Evolutionary conservation across 257 asterid genomes (phyloP).

Genomic region (Gynochthodes officinalis): DNA sequence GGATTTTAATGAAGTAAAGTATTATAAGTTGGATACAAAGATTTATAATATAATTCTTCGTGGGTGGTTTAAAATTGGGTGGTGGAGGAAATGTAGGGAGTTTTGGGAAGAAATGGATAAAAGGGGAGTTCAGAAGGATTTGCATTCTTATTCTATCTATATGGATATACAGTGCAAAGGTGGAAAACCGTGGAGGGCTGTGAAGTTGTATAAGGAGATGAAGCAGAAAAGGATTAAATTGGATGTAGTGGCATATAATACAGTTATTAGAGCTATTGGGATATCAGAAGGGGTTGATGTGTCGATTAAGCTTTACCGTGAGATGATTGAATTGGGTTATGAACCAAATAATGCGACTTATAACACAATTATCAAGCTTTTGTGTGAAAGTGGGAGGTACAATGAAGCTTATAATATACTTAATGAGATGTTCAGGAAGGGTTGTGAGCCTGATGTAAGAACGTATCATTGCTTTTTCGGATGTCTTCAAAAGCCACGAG

Average conservation of each 20-base stretch:
- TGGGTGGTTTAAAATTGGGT: constrained; percentile 76
- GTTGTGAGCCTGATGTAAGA: constrained; percentile 57
- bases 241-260: constrained; percentile 80
- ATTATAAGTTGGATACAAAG: constrained; percentile 45
- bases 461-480: constrained; percentile 72
- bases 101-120: constrained; percentile 93
- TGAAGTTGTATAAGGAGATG: constrained; percentile 82
- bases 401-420: constrained; percentile 60
- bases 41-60: constrained; percentile 71
- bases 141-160: constrained; percentile 73
- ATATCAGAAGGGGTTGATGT: constrained; percentile 71
- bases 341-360: constrained; percentile 65
- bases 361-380: constrained; percentile 70
- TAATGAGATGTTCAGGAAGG: constrained; percentile 55
- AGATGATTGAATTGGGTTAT: constrained; percentile 75
- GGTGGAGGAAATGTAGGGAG: constrained; percentile 87
- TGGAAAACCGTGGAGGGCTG: constrained; percentile 84
- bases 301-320: constrained; percentile 59
- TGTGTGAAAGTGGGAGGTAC: constrained; percentile 79
- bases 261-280: constrained; percentile 75
- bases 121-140: constrained; percentile 63
- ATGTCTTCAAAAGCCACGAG: constrained; percentile 71
- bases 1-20: constrained; percentile 23
- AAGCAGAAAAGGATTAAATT: constrained; percentile 58
- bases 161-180: constrained; percentile 89